A percentile compares a stretch with the other conserved stretches of the same genome.
Conservation (phyloP, 441 rosid species). For the Pelargonium cotyledonis region DNA sequence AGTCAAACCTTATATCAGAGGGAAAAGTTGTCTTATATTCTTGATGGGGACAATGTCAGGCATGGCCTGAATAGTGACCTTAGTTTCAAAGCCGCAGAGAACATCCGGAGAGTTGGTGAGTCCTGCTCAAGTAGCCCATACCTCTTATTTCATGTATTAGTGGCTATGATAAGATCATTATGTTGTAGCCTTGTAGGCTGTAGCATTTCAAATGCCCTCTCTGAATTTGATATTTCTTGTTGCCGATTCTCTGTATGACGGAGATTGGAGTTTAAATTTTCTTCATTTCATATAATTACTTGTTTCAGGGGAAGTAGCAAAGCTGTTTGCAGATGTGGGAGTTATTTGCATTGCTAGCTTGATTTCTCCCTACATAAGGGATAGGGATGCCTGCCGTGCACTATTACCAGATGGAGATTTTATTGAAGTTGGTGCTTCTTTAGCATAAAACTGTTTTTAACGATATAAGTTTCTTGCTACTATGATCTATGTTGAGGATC, state of each 20-base stretch:
- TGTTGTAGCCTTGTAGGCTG: too few species aligned
- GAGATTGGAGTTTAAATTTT: too few species aligned
- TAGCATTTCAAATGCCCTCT: too few species aligned
- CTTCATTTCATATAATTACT: background rate
- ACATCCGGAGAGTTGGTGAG: constrained; percentile 4
- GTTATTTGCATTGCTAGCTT: constrained; percentile 63
- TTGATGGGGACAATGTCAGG: constrained; percentile 1
- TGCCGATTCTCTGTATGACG: too few species aligned
- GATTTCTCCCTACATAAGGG: constrained; percentile 60
- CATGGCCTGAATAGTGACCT: constrained; percentile 3
- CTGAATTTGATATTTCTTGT: too few species aligned
- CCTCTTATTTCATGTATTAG: too few species aligned
- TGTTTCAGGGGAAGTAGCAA: constrained; percentile 60
- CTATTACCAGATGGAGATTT: constrained; percentile 56
- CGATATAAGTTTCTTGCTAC: too few species aligned
- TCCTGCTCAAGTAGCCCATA: background rate
- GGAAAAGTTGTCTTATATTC: background rate
- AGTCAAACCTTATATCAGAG: background rate
- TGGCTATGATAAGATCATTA: too few species aligned
- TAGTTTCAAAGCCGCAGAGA: constrained; percentile 6
- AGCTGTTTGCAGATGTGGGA: constrained; percentile 67
- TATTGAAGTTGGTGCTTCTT: constrained; percentile 39
- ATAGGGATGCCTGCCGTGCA: constrained; percentile 53
- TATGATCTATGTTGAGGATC: too few species aligned
- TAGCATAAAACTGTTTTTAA: too few species aligned